These are phyloP conservation scores for Claviceps africana DNA, from an alignment of 2,329 filamentous ascomycete genomes.

Conservation along the genomic window DNA sequence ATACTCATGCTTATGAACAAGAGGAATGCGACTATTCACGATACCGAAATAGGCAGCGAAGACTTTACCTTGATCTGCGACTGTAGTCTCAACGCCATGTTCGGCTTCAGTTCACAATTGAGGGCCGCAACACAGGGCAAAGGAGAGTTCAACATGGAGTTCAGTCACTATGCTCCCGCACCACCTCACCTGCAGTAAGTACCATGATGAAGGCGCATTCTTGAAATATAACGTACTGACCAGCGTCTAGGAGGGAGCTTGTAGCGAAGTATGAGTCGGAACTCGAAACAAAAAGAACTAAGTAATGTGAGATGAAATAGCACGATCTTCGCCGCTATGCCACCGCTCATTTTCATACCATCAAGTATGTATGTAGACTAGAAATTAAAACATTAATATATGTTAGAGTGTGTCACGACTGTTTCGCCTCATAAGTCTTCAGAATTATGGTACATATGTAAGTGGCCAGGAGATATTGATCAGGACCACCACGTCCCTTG, in stretches of 20 bases:
- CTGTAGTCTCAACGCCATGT: slow-evolving; percentile 93
- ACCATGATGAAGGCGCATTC: neutral
- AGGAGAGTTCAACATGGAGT: slow-evolving; percentile 98
- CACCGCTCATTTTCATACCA: neutral
- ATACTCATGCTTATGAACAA: slow-evolving; percentile 94
- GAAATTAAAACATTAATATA: neutral
- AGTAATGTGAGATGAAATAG: slow-evolving; percentile 19
- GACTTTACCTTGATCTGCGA: slow-evolving; percentile 89
- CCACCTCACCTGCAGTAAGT: slow-evolving; percentile 79
- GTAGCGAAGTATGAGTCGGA: slow-evolving; percentile 46
- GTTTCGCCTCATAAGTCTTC: neutral
- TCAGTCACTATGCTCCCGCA: slow-evolving; percentile 84
- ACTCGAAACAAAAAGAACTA: slow-evolving; percentile 40
- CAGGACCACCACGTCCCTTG: neutral
- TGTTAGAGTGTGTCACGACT: neutral
- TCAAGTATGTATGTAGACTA: neutral
- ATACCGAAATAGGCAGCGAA: slow-evolving; percentile 85
- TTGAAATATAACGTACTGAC: neutral
- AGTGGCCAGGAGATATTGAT: neutral
- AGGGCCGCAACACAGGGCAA: slow-evolving; percentile 93
- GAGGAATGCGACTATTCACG: slow-evolving; percentile 84
- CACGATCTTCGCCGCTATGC: neutral
- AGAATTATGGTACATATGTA: no score
- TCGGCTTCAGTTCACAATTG: slow-evolving; percentile 85
- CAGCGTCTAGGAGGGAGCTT: slow-evolving; percentile 38